Conservation (phyloP, 2,329 filamentous ascomycete species). For the Diaporthe sp. region DNA sequence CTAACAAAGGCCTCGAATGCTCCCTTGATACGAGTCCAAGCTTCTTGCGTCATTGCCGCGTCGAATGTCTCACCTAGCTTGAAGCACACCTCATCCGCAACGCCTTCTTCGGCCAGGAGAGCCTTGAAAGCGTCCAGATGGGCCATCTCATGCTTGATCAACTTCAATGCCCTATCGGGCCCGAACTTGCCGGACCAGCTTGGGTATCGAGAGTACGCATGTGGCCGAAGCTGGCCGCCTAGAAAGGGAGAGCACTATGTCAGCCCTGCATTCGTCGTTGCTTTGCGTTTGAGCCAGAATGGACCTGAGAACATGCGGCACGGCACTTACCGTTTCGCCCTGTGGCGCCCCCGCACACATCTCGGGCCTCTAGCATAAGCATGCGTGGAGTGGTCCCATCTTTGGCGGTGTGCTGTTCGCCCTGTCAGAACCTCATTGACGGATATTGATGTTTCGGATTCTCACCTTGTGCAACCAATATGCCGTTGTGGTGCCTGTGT, state of each 20-base stretch:
- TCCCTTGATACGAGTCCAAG: constrained; percentile 42
- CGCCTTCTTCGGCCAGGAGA: constrained; percentile 35
- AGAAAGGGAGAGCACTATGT: not conserved
- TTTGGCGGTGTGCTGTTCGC: constrained; percentile 33
- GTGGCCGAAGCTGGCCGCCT: constrained; percentile 38
- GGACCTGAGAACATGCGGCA: no score
- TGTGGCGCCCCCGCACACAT: constrained; percentile 37
- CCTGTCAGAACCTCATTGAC: not conserved
- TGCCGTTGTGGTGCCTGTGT: constrained; percentile 40
- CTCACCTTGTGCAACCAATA: constrained; percentile 42
- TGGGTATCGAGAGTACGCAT: constrained; percentile 45
- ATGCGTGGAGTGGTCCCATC: constrained; percentile 35
- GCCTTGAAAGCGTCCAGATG: constrained; percentile 39
- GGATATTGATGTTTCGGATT: not conserved
- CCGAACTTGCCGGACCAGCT: constrained; percentile 43
- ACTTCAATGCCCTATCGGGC: constrained; percentile 41
- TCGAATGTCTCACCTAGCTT: constrained; percentile 46
- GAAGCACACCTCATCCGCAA: constrained; percentile 43
- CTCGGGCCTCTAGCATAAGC: constrained; percentile 37
- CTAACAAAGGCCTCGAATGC: constrained; percentile 42
- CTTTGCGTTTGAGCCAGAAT: not conserved
- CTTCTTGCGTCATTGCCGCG: constrained; percentile 45
- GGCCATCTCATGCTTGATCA: constrained; percentile 44
- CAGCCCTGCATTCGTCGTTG: not conserved
- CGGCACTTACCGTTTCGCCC: constrained; percentile 40